Evolutionary conservation across 2,329 filamentous ascomycete species (phyloP).

Genomic region (Aspergillus candidus): DNA sequence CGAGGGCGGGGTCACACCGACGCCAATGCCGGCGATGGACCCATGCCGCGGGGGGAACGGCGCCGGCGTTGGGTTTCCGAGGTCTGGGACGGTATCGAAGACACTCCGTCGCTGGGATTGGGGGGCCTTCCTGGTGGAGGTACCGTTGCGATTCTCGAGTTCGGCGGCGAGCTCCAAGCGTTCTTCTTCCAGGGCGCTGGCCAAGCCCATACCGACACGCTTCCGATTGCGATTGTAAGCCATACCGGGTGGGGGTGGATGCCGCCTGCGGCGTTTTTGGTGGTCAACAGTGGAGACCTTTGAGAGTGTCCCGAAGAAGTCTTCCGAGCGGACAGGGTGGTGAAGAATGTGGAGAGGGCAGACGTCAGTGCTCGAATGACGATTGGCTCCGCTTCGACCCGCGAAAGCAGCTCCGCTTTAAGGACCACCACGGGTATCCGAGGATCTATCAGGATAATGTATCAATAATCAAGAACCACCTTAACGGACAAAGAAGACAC

Average conservation of each 20-base stretch:
- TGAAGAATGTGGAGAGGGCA: conserved; percentile 19
- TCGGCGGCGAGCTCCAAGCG: conserved; percentile 65
- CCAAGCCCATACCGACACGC: conserved; percentile 60
- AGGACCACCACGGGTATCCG: no score
- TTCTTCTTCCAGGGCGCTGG: conserved; percentile 71
- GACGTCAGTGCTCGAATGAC: conserved; percentile 11
- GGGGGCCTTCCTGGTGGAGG: conserved; percentile 49
- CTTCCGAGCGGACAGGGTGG: neutral
- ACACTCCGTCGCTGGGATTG: conserved; percentile 63
- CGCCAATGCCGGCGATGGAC: conserved; percentile 36
- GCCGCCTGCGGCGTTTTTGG: conserved; percentile 21
- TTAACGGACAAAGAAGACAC: no score
- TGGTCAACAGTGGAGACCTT: conserved; percentile 19
- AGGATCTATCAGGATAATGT: no score
- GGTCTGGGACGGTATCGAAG: conserved; percentile 54
- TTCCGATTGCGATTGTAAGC: conserved; percentile 23
- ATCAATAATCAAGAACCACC: no score
- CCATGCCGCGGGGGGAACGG: conserved; percentile 25
- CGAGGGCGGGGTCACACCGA: conserved; percentile 29
- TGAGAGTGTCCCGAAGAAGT: neutral
- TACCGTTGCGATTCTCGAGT: conserved; percentile 47
- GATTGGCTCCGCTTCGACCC: neutral
- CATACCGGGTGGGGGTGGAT: conserved; percentile 12
- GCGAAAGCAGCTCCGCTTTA: neutral
- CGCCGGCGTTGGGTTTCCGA: conserved; percentile 24